phyloP scores from a whole-genome alignment of 179 eudicot genomes.

The Nepenthes alata region DNA sequence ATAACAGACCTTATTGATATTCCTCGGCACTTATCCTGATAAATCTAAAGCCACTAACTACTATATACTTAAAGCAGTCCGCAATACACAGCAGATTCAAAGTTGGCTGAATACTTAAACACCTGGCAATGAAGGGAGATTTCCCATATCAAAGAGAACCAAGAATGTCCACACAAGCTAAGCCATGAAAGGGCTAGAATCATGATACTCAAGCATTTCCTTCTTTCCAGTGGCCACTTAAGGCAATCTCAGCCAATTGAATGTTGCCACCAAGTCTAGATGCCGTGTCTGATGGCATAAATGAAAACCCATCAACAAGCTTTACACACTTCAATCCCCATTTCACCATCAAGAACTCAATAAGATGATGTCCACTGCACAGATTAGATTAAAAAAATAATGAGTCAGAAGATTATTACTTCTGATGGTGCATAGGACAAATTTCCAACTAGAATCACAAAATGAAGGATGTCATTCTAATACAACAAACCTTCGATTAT shows the following conservation, averaged over 20 bases:
- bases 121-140: constrained; percentile 5
- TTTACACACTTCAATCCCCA: constrained; percentile 72
- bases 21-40: too few relatives aligned
- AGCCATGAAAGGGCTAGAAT: constrained; percentile 3
- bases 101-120: not conserved
- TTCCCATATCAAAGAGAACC: constrained; percentile 8
- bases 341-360: constrained; percentile 79
- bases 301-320: constrained; percentile 70
- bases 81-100: not conserved
- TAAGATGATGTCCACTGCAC: constrained; percentile 88
- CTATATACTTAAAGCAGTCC: not conserved
- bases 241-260: constrained; percentile 74
- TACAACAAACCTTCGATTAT: constrained; percentile 59
- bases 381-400: not conserved
- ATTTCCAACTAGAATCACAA: not conserved
- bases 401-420: not conserved
- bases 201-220: constrained; percentile 2
- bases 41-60: too few relatives aligned
- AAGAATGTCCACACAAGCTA: not conserved
- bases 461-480: not conserved
- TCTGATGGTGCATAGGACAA: not conserved
- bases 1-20: too few relatives aligned
- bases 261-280: constrained; percentile 65
- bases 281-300: constrained; percentile 68
- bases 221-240: constrained; percentile 14